Base-by-base conservation (phyloP, 495 filamentous ascomycete genomes). In the Aspergillus biplanus region DNA sequence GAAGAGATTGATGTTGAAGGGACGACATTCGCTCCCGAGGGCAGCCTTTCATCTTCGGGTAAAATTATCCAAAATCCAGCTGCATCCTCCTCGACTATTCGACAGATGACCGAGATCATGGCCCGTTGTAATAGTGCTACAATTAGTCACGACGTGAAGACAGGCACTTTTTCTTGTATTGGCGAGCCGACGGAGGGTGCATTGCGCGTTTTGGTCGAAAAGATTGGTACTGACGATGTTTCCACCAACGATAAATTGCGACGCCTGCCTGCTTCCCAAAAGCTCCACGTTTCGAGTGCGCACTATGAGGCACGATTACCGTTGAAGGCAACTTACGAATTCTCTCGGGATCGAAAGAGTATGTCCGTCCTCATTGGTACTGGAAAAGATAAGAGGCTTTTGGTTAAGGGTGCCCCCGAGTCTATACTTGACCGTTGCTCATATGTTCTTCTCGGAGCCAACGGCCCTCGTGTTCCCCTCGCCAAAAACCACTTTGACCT, bases 371-470 rank as follows among this genome's bases (percentile, higher is more conserved):
- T 97, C 16, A 90, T 95, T 52, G 87, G 89, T 57, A 78, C 84
- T 49, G 85, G 82, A 52, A 81, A 80, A 47, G 73, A 86, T 37
- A 84, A 94, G 73, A 90, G 89, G 71, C 88, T 99, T 13, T 86
- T 99, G 31, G 95, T 98, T 62, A 99, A 99, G 77, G 96, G 96
- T 64, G 96, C 96, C 12, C 96, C 96, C 11, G 96, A 99, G 75
- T 90, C 92, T 7, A 86, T 98, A 65, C 83, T 98, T 54, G 95
- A 96, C 52, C 90, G 96, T 47, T 99, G 96, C 79, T 88, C 91
- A 44, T 83, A 91, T 67, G 85, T 85, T 39, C 70, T 97, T 18
- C 77, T 92, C 59, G 96, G 96, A 11, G 67, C 85, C 15, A 80
- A 91, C 63, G 95, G 91, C 50, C 89, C 88, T 54, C 88, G 83